Evolutionary conservation across 2,329 filamentous ascomycete species (phyloP).

Genomic region (Penicillium sumatraense): DNA sequence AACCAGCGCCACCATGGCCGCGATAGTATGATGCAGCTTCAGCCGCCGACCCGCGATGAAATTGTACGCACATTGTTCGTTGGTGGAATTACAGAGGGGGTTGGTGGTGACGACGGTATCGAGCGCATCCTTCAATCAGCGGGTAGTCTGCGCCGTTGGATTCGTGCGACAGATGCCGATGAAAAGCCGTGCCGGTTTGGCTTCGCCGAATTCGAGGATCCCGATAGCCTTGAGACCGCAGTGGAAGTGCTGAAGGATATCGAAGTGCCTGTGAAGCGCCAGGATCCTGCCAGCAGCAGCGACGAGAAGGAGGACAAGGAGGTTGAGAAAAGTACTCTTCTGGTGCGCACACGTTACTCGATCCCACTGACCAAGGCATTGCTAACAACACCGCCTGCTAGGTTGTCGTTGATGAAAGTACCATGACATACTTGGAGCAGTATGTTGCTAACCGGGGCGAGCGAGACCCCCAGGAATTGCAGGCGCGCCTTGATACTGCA

Average conservation of each 20-base stretch:
- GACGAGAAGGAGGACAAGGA: conserved; percentile 48
- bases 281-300: conserved; percentile 53
- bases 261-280: conserved; percentile 78
- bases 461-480: conserved; percentile 62
- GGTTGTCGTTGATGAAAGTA: conserved; percentile 78
- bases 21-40: conserved; percentile 71
- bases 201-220: conserved; percentile 93
- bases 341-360: conserved; percentile 53
- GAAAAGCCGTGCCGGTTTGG: conserved; percentile 86
- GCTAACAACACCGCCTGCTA: conserved; percentile 37
- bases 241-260: conserved; percentile 83
- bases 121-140: conserved; percentile 78
- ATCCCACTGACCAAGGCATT: neutral
- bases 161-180: conserved; percentile 75
- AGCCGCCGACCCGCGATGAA: conserved; percentile 86
- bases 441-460: conserved; percentile 72
- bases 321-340: conserved; percentile 71
- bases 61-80: conserved; percentile 90
- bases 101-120: conserved; percentile 76
- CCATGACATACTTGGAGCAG: conserved; percentile 82
- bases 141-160: conserved; percentile 83
- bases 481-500: conserved; percentile 72
- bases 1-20: conserved; percentile 69
- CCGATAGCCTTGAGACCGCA: conserved; percentile 82
- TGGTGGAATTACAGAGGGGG: conserved; percentile 78